Percentiles rank a stretch among this genome's conserved stretches.
These are phyloP conservation scores for Komagataella mondaviorum DNA, from an alignment of 805 yeast genomes.

Conservation along the genomic window DNA sequence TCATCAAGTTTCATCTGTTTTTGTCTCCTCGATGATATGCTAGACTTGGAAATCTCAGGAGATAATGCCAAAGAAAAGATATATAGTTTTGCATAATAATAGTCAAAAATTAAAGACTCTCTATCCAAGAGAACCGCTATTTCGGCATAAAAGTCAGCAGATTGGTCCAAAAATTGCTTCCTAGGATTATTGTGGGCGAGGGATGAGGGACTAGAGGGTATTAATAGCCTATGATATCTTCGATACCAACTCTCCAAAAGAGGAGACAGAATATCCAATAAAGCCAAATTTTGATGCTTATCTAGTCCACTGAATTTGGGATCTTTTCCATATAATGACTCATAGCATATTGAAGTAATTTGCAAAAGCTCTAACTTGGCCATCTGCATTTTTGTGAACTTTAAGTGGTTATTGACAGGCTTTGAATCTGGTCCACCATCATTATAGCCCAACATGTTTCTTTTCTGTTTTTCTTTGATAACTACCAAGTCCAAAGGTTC, in stretches of 20 bases:
- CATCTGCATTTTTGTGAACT: slow-evolving; percentile 48
- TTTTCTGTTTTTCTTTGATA: neutral
- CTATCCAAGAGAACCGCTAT: slow-evolving; percentile 34
- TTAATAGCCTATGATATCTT: slow-evolving; percentile 42
- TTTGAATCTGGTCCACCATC: neutral
- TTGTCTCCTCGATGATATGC: slow-evolving; percentile 6
- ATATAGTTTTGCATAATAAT: slow-evolving; percentile 71
- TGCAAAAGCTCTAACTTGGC: slow-evolving; percentile 74
- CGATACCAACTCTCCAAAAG: slow-evolving; percentile 68
- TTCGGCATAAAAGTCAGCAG: slow-evolving; percentile 24
- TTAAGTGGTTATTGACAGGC: slow-evolving; percentile 13
- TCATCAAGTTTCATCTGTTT: slow-evolving; percentile 46
- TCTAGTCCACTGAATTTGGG: slow-evolving; percentile 36
- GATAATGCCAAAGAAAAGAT: slow-evolving; percentile 73
- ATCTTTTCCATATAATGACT: slow-evolving; percentile 60
- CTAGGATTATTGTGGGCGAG: slow-evolving; percentile 12
- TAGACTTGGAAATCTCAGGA: slow-evolving; percentile 17
- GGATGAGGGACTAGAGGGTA: slow-evolving; percentile 29
- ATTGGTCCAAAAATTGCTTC: slow-evolving; percentile 14
- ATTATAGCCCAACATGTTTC: neutral
- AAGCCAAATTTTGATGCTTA: slow-evolving; percentile 54
- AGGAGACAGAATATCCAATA: slow-evolving; percentile 63
- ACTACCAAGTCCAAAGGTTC: neutral
- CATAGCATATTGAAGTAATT: slow-evolving; percentile 73
- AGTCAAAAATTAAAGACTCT: slow-evolving; percentile 71